Evolutionary conservation across 1,284 basidiomycete genomes (phyloP).

Genomic region (Moesziomyces aphidis): DNA sequence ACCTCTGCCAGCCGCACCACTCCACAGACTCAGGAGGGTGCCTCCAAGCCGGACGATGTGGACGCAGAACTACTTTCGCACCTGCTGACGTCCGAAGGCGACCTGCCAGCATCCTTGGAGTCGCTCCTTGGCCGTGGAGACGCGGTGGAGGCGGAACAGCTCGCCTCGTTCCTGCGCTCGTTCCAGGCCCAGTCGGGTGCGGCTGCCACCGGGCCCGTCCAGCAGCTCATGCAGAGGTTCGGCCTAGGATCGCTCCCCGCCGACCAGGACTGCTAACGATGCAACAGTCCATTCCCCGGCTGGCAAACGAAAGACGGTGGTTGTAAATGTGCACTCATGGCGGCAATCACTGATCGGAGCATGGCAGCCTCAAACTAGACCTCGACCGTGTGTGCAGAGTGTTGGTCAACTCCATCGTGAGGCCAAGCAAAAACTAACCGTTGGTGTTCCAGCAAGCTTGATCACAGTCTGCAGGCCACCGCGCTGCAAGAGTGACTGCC

Average conservation of each 20-base stretch:
- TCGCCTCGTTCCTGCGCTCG: slow-evolving; percentile 28
- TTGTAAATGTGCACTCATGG: too few relatives aligned
- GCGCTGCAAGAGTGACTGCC: too few relatives aligned
- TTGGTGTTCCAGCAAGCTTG: too few relatives aligned
- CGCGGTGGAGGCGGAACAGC: slow-evolving; percentile 9
- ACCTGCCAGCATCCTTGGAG: slow-evolving; percentile 21
- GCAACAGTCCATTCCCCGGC: too few relatives aligned
- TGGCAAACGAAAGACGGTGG: too few relatives aligned
- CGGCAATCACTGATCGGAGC: too few relatives aligned
- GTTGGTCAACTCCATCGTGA: too few relatives aligned
- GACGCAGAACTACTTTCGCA: slow-evolving; percentile 34
- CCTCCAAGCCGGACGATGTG: background rate
- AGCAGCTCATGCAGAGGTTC: slow-evolving; percentile 39
- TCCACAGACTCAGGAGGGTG: background rate
- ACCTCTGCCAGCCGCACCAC: background rate
- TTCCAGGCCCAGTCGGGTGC: slow-evolving; percentile 29
- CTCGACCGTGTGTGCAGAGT: too few relatives aligned
- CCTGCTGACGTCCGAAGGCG: slow-evolving; percentile 20
- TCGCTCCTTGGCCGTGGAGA: slow-evolving; percentile 2
- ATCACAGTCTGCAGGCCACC: too few relatives aligned
- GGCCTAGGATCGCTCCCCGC: slow-evolving; percentile 32
- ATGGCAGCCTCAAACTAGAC: too few relatives aligned
- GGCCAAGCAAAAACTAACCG: too few relatives aligned
- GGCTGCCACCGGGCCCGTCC: slow-evolving; percentile 22
- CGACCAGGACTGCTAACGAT: slow-evolving; percentile 22